phyloP scores from a whole-genome alignment of 768 basidiomycete genomes.

The Phaeolepiota aurea region DNA sequence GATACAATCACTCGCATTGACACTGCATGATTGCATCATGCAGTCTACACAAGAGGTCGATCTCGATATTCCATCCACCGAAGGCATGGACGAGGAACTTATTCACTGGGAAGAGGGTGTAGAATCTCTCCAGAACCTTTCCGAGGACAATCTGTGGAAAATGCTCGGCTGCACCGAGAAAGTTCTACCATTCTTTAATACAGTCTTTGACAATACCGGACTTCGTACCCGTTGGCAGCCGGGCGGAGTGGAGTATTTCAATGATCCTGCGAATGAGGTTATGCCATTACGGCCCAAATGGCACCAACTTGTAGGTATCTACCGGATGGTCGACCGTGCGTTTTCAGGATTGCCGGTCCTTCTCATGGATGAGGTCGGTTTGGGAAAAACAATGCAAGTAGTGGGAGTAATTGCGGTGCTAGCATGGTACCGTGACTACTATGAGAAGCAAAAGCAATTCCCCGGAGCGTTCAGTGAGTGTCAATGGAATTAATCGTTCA shows the following conservation, averaged over 20 bases:
- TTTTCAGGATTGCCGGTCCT: background rate
- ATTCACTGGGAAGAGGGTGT: background rate
- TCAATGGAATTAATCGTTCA: no score
- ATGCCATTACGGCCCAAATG: background rate
- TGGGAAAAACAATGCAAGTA: constrained; percentile 3
- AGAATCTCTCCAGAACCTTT: background rate
- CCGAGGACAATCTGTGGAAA: background rate
- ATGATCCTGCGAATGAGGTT: background rate
- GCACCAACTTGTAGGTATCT: constrained; percentile 2
- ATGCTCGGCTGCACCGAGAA: background rate
- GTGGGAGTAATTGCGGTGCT: background rate
- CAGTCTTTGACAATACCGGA: background rate
- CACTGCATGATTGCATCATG: background rate
- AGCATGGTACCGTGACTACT: background rate
- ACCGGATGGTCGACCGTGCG: background rate
- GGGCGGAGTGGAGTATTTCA: background rate
- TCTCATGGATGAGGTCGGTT: constrained; percentile 4
- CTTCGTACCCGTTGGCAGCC: no score
- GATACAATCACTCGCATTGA: background rate
- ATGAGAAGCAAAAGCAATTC: background rate
- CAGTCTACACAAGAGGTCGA: background rate
- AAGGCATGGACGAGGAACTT: background rate
- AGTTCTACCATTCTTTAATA: background rate
- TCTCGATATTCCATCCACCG: background rate
- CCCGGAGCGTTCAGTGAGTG: background rate